Evolutionary conservation across 2,329 filamentous ascomycete genomes (phyloP), one percentile per base, ranked within the genome.

Genomic region (Fusarium sp.): DNA sequence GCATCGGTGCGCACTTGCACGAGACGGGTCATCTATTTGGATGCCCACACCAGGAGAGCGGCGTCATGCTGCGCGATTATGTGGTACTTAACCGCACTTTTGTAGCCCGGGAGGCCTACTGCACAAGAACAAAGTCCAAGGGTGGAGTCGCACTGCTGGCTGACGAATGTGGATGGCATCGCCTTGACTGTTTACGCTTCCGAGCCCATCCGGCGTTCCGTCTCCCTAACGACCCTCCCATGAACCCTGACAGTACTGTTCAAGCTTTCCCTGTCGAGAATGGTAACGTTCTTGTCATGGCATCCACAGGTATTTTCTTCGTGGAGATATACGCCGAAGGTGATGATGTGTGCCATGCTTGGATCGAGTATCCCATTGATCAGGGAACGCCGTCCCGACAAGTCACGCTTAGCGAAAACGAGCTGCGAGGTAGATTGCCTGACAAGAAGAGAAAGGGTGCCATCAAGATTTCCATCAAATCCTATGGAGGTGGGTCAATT

Each of bases 21-120:
- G 94, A 97, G 79, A 91, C 91, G 1, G 95, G 95, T 5, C 95
- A 97, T 80, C 80, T 97, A 23, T 92, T 98, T 71, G 95, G 95
- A 50, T 97, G 93, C 70, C 93, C 93, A 11, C 92, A 97, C 76
- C 93, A 97, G 76, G 93, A 96, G 75, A 91, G 84, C 30, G 95
- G 96, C n/a, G 85, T 98, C 65, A 98, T 98, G 95, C 83, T 94
- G 51, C 87, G 92, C 57, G 95, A 97, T 77, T 97, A 97, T 77
- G 88, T 94, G 33, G 90, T 85, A 3, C 82, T 98, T 13, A 97
- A 96, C 78, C 89, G 95, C 28, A 91, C 91, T 2, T 98, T 97
- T 77, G 85, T 92, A 45, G 87, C 88, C 33, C 88, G 91, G 40
- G 95, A 97, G 78, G 89, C 93, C 1, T 97, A 91, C 76, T 96